These are phyloP conservation scores for Xylariomycetidae sp. DNA, from an alignment of 2,329 filamentous ascomycete species.

Conservation along the genomic window DNA sequence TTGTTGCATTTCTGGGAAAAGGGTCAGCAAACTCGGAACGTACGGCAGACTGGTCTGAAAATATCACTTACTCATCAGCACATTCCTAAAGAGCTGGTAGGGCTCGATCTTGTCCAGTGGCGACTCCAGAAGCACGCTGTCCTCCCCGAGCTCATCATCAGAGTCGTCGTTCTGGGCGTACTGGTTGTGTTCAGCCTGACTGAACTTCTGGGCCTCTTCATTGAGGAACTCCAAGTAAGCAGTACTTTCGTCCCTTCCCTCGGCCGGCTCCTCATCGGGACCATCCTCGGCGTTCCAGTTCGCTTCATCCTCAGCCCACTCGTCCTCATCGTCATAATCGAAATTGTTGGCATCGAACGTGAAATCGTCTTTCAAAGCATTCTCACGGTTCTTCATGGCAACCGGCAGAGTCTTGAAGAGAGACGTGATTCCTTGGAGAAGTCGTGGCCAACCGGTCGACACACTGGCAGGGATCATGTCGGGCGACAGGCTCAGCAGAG, in stretches of 20 bases:
- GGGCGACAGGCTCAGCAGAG: conserved; percentile 71
- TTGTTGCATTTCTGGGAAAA: conserved; percentile 67
- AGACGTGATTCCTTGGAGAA: conserved; percentile 80
- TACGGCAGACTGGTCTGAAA: background rate
- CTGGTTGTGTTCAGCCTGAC: conserved; percentile 46
- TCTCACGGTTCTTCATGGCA: conserved; percentile 86
- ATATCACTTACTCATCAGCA: conserved; percentile 67
- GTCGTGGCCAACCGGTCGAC: conserved; percentile 87
- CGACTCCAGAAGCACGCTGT: conserved; percentile 87
- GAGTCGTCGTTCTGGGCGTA: conserved; percentile 52
- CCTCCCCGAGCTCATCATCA: conserved; percentile 85
- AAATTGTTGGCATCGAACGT: conserved; percentile 56
- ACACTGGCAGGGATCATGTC: conserved; percentile 87
- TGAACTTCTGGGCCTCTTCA: conserved; percentile 87
- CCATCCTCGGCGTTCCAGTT: conserved; percentile 74
- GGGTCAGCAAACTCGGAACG: conserved; percentile 13
- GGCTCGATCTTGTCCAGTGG: conserved; percentile 93
- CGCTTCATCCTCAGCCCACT: conserved; percentile 75
- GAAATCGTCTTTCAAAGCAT: conserved; percentile 85
- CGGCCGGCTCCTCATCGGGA: conserved; percentile 55
- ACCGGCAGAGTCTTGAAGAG: conserved; percentile 87
- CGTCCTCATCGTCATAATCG: conserved; percentile 64
- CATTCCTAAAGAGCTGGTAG: conserved; percentile 80
- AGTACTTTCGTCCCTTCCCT: conserved; percentile 83
- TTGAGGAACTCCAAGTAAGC: conserved; percentile 95